Evolutionary conservation across 208 protist genomes (phyloP).

Genomic region (Trypanosoma melophagium): DNA sequence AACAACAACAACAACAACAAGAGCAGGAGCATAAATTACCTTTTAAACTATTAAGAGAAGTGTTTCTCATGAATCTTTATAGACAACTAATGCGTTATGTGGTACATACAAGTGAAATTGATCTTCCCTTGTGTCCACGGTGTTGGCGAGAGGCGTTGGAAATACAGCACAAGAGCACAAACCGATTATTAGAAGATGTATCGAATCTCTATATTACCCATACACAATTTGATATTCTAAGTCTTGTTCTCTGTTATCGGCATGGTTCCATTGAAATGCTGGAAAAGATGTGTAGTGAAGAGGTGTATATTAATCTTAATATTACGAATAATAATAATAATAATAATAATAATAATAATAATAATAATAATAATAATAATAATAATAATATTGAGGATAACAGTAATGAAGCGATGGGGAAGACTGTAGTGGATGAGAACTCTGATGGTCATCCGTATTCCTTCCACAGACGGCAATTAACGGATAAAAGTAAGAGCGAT

Average conservation of each 20-base stretch:
- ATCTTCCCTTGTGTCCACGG: slow-evolving; percentile 21
- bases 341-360: background rate
- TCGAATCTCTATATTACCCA: background rate
- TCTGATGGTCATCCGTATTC: no score
- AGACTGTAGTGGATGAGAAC: no score
- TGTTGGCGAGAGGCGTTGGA: slow-evolving; percentile 26
- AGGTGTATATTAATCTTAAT: background rate
- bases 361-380: no score
- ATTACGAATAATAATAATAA: background rate
- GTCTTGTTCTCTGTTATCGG: slow-evolving; percentile 14
- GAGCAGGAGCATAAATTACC: background rate
- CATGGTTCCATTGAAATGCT: background rate
- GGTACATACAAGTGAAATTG: slow-evolving; percentile 11
- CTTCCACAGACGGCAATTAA: no score
- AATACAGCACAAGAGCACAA: slow-evolving; percentile 1
- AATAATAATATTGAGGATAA: no score
- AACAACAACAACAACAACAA: background rate
- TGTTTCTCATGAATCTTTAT: slow-evolving; percentile 13
- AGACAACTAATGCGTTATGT: slow-evolving; percentile 18
- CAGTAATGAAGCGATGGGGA: background rate
- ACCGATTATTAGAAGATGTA: slow-evolving; percentile 13
- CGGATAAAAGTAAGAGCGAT: no score
- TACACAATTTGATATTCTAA: background rate
- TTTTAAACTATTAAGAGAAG: background rate
- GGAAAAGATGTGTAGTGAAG: background rate